Conservation (phyloP, 345 rosid genomes). For the Arabis alpina region DNA sequence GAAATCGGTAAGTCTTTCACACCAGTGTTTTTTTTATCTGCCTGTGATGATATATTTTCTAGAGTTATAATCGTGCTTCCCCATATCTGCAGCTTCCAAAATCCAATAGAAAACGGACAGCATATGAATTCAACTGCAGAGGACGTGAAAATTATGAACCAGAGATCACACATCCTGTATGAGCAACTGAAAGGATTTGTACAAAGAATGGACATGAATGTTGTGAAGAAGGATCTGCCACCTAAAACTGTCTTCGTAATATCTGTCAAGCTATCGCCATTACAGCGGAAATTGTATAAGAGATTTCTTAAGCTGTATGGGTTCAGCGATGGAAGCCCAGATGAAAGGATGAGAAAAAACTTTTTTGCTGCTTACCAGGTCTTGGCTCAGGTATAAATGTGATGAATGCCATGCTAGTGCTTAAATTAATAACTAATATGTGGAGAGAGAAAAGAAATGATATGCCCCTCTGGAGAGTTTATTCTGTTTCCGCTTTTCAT, state of each 20-base stretch:
- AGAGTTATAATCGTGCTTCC: slow-evolving; percentile 34
- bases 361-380: slow-evolving; percentile 99
- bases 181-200: slow-evolving; percentile 98
- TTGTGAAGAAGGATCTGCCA: slow-evolving; percentile 95
- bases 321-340: slow-evolving; percentile 63
- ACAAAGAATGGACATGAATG: slow-evolving; percentile 99
- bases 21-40: slow-evolving; percentile 30
- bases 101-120: slow-evolving; percentile 98
- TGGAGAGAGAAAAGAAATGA: too few relatives aligned
- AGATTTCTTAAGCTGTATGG: slow-evolving; percentile 93
- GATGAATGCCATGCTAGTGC: slow-evolving; percentile 13
- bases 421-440: slow-evolving; percentile 15
- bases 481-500: slow-evolving; percentile 4
- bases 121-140: slow-evolving; percentile 92
- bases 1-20: slow-evolving; percentile 79
- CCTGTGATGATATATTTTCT: slow-evolving; percentile 23
- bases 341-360: slow-evolving; percentile 76
- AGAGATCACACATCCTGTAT: slow-evolving; percentile 96
- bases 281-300: slow-evolving; percentile 91
- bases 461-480: slow-evolving; percentile 5
- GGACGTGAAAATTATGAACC: slow-evolving; percentile 99
- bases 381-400: slow-evolving; percentile 85
- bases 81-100: slow-evolving; percentile 78
- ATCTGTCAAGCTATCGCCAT: slow-evolving; percentile 90
- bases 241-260: slow-evolving; percentile 97